A percentile compares a stretch with the other conserved stretches of the same genome.
Evolutionary conservation across 139 green algal species (phyloP).

Genomic region (Volvox reticuliferus): DNA sequence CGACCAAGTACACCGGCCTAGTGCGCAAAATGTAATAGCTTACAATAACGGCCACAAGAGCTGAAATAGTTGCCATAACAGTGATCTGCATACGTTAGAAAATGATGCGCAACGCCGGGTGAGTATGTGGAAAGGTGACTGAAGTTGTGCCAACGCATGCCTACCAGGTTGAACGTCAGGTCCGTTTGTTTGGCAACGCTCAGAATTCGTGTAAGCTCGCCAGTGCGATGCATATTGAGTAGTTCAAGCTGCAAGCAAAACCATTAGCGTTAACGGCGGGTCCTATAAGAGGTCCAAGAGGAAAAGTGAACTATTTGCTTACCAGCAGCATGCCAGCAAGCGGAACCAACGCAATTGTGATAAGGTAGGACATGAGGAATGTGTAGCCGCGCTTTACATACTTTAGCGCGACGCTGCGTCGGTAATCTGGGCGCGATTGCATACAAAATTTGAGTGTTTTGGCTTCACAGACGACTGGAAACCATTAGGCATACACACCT

Average conservation of each 20-base stretch:
- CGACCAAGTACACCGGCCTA: slow-evolving; percentile 93
- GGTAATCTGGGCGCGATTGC: slow-evolving; percentile 53
- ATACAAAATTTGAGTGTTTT: background rate
- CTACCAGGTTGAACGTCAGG: slow-evolving; percentile 92
- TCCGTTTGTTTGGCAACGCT: slow-evolving; percentile 81
- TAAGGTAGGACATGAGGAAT: slow-evolving; percentile 76
- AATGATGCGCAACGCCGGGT: background rate
- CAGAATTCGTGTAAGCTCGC: slow-evolving; percentile 80
- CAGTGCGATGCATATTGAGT: slow-evolving; percentile 81
- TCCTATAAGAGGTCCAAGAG: background rate
- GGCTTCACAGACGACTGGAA: background rate
- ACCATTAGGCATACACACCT: background rate
- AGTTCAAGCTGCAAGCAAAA: slow-evolving; percentile 79
- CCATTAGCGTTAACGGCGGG: background rate
- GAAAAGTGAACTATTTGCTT: background rate
- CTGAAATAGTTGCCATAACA: slow-evolving; percentile 71
- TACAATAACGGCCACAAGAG: slow-evolving; percentile 73
- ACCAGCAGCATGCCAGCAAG: slow-evolving; percentile 59
- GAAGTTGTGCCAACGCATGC: background rate
- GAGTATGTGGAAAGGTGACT: background rate
- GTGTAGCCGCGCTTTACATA: slow-evolving; percentile 94
- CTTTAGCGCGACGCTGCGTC: slow-evolving; percentile 80
- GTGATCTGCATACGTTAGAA: slow-evolving; percentile 69
- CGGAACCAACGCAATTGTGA: slow-evolving; percentile 80
- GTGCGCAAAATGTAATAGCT: slow-evolving; percentile 82